Evolutionary conservation across 176 grass and related monocot genomes (phyloP).

Genomic region (Oryza nivara): DNA sequence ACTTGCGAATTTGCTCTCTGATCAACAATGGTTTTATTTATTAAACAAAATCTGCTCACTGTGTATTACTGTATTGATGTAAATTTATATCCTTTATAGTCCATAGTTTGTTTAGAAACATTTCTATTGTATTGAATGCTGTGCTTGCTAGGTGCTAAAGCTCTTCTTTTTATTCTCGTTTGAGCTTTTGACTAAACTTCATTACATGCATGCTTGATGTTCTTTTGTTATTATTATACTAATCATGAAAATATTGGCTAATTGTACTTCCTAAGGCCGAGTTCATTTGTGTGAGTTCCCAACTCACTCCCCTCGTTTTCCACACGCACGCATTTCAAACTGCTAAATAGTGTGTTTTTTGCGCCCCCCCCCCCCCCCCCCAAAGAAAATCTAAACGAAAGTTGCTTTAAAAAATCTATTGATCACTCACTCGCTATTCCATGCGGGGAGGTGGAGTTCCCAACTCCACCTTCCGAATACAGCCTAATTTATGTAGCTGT

Average conservation of each 20-base stretch:
- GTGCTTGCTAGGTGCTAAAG: not conserved
- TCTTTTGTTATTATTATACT: slow-evolving; percentile 4
- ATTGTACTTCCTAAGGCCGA: not conserved
- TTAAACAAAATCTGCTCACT: slow-evolving; percentile 15
- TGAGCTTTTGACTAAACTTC: not conserved
- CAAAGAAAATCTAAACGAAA: too few species aligned
- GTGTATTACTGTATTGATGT: not conserved
- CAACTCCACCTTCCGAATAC: too few species aligned
- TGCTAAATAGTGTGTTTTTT: too few species aligned
- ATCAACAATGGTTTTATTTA: slow-evolving; percentile 10
- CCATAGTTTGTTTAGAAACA: not conserved
- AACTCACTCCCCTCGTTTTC: too few species aligned
- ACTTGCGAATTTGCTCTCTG: slow-evolving; percentile 13
- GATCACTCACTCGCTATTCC: too few species aligned
- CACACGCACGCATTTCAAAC: too few species aligned
- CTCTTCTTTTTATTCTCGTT: not conserved
- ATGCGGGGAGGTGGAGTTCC: too few species aligned
- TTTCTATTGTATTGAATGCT: not conserved
- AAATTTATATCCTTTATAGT: slow-evolving; percentile 1
- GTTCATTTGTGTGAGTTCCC: too few species aligned
- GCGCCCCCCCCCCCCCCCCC: too few species aligned
- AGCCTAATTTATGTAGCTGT: not conserved
- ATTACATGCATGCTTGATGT: not conserved
- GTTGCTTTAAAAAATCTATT: too few species aligned
- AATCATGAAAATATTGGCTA: not conserved